Percentiles rank a stretch among this genome's conserved stretches.
Evolutionary conservation across 495 filamentous ascomycete species (phyloP).

Genomic region (Aeminium ludgeri): DNA sequence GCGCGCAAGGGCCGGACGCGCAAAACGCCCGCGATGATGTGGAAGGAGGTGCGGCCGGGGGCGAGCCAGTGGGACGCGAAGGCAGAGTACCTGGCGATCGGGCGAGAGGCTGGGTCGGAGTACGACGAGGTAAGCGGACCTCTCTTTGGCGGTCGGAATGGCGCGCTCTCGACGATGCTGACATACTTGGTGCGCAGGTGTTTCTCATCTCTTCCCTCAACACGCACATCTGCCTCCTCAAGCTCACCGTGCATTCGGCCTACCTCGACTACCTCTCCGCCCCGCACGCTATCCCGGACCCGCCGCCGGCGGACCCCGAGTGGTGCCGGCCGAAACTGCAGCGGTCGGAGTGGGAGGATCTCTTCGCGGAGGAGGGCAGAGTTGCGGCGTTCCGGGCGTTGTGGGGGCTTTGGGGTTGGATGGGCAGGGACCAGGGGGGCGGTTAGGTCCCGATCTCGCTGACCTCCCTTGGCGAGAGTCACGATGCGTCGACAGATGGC

Average conservation of each 20-base stretch:
- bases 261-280: constrained; percentile 41
- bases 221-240: constrained; percentile 63
- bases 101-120: constrained; percentile 33
- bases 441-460: too few species aligned
- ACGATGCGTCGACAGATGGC: too few species aligned
- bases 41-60: constrained; percentile 23
- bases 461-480: too few species aligned
- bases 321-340: constrained; percentile 31
- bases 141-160: not conserved
- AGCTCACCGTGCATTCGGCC: constrained; percentile 50
- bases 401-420: too few species aligned
- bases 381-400: constrained; percentile 52
- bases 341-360: constrained; percentile 62
- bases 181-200: constrained; percentile 40
- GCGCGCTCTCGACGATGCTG: not conserved
- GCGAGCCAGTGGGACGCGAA: constrained; percentile 55
- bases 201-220: constrained; percentile 70
- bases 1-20: constrained; percentile 5
- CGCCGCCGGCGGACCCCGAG: constrained; percentile 4
- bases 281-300: constrained; percentile 13
- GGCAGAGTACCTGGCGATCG: constrained; percentile 54
- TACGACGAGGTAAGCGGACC: constrained; percentile 41
- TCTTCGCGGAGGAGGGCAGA: constrained; percentile 51
- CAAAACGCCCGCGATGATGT: constrained; percentile 23
- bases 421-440: too few species aligned